phyloP scores from a whole-genome alignment of 192 early-diverging fungal species.

The Funneliformis mosseae region DNA sequence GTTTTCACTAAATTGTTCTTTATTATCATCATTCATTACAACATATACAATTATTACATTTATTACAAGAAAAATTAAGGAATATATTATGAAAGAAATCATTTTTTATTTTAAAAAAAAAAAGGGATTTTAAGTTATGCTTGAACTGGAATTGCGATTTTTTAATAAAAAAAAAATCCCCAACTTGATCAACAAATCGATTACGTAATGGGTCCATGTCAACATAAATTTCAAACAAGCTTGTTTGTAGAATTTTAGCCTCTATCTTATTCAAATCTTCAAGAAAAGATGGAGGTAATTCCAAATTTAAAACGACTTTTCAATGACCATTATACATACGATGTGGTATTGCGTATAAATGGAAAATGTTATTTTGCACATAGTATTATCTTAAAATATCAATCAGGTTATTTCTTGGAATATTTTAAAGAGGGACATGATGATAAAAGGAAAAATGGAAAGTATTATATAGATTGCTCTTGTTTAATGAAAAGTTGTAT shows the following conservation, averaged over 20 bases:
- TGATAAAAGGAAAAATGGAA: background rate
- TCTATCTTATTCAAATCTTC: background rate
- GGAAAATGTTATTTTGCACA: constrained; percentile 9
- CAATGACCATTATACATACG: background rate
- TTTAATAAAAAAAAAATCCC: no score
- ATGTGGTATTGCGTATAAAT: constrained; percentile 5
- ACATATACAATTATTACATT: background rate
- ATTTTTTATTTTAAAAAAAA: background rate
- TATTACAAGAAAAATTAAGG: background rate
- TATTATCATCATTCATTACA: background rate
- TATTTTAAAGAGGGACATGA: background rate
- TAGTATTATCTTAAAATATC: background rate
- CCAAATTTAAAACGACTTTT: background rate
- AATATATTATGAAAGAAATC: background rate
- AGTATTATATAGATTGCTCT: background rate
- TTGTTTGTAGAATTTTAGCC: no score
- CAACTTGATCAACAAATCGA: no score
- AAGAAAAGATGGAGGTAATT: background rate
- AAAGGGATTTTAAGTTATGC: no score
- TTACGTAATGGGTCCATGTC: no score
- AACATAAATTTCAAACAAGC: no score
- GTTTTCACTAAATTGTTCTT: background rate
- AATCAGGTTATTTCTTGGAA: constrained; percentile 14
- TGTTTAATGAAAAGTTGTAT: background rate
- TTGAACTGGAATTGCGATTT: no score